Evolutionary conservation across 1,284 basidiomycete species (phyloP), one percentile per base, ranked within the genome.

Genomic region (Ganoderma lucidum): DNA sequence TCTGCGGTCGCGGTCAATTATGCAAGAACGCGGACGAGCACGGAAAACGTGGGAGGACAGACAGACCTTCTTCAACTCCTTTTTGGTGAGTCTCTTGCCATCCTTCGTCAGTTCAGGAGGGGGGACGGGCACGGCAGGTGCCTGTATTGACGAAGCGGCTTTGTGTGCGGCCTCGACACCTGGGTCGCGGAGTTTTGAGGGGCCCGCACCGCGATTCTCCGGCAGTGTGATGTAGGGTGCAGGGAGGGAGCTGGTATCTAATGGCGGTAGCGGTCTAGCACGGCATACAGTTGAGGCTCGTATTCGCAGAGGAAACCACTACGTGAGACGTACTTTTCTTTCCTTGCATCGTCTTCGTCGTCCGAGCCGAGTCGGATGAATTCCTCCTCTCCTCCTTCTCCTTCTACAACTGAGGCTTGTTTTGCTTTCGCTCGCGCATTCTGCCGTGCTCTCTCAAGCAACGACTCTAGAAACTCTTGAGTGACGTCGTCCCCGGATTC

Each of bases 41-140:
- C 15, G n/a, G 12, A 30, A 44, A n/a, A 23, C 2, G 42, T 12
- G 53, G 19, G 63, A 23, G 64, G 64, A 77, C 83, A 62, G 75
- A 77, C 83, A 62, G 75, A 93, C 93, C 74, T 87, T 88, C 81
- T 90, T 94, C 80, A 83, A 86, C 78, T 93, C 84, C 74, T 85
- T 90, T 77, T 87, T 93, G 23, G 90, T 93, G 45, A 92, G 75
- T 10, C 84, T 84, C 75, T 88, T 89, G 63, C 89, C 89, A 17
- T 85, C 82, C 70, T 86, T 87, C 53, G 83, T 84, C 9, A 89
- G 80, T 71, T 90, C 88, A 28, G 88, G 87, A 10, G 89, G 87
- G 30, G 83, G 83, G 37, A 83, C 76, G 35, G 90, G 89, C 2
- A 88, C 86, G 51, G 86, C 83, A 39, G 90, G 89, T 1, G 81